A percentile compares a stretch with the other conserved stretches of the same genome.
Conservation (phyloP, 2,329 filamentous ascomycete species). For the Aspergillus neoniger region DNA sequence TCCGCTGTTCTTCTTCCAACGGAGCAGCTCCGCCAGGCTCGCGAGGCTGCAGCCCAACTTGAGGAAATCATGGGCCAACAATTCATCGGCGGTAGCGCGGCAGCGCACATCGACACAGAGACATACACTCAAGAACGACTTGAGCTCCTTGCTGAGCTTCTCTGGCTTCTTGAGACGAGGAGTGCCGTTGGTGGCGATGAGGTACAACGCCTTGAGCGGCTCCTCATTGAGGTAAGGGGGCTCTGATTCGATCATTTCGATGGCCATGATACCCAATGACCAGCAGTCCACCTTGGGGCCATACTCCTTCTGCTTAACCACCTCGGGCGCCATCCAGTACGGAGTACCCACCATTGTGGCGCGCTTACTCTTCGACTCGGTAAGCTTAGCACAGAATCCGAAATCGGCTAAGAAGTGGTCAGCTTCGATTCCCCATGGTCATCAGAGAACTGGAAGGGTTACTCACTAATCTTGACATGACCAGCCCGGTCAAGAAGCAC, state of each 20-base stretch:
- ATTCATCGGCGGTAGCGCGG: slow-evolving; percentile 85
- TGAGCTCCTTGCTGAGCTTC: slow-evolving; percentile 95
- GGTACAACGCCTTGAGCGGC: slow-evolving; percentile 91
- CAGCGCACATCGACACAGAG: slow-evolving; percentile 96
- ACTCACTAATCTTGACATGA: slow-evolving; percentile 95
- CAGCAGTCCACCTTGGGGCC: slow-evolving; percentile 98
- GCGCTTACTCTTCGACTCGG: slow-evolving; percentile 93
- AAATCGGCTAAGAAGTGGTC: slow-evolving; percentile 77
- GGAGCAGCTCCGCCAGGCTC: slow-evolving; percentile 82
- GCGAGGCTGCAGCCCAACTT: slow-evolving; percentile 83
- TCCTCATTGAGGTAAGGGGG: slow-evolving; percentile 98
- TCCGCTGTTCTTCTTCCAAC: slow-evolving; percentile 57
- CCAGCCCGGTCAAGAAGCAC: slow-evolving; percentile 91
- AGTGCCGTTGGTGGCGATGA: slow-evolving; percentile 97
- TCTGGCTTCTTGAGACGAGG: slow-evolving; percentile 97
- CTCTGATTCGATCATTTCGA: slow-evolving; percentile 99
- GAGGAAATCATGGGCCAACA: slow-evolving; percentile 90
- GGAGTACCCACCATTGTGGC: slow-evolving; percentile 99
- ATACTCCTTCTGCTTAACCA: slow-evolving; percentile 99
- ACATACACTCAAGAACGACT: slow-evolving; percentile 94
- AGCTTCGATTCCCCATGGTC: slow-evolving; percentile 22
- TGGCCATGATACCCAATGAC: slow-evolving; percentile 99
- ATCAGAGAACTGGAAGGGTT: not conserved
- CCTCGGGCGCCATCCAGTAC: slow-evolving; percentile 99
- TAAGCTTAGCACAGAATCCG: slow-evolving; percentile 97